These are phyloP conservation scores for Pugionium dolabratum DNA, from an alignment of 345 rosid genomes.

Conservation along the genomic window DNA sequence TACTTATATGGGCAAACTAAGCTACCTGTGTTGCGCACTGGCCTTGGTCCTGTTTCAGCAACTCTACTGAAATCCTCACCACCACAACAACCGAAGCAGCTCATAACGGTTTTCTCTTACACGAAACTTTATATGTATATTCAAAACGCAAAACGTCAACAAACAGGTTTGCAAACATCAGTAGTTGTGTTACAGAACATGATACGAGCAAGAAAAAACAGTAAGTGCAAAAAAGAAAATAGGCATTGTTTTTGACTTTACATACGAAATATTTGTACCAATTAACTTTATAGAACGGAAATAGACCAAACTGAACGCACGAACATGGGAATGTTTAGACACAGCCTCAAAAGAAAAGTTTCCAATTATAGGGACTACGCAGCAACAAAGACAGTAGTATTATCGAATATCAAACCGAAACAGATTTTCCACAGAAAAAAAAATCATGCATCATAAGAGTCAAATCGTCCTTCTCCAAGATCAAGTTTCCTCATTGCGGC, in stretches of 20 bases:
- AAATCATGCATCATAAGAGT: background rate
- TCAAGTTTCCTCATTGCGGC: background rate
- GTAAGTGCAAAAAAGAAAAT: background rate
- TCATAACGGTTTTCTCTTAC: constrained; percentile 49
- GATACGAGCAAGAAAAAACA: background rate
- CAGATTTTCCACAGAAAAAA: background rate
- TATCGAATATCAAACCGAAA: constrained; percentile 10
- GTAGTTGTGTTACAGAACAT: constrained; percentile 15
- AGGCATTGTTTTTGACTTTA: background rate
- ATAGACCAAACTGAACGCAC: background rate
- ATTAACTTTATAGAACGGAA: background rate
- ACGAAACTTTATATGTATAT: constrained; percentile 12
- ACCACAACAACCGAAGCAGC: constrained; percentile 68
- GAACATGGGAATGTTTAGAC: constrained; percentile 13
- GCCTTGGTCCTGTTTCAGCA: constrained; percentile 53
- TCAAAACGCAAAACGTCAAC: background rate
- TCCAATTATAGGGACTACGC: constrained; percentile 32
- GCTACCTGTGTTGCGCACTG: constrained; percentile 52
- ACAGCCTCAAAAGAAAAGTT: background rate
- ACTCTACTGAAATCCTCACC: constrained; percentile 57
- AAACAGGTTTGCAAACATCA: constrained; percentile 8
- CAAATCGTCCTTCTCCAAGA: constrained; percentile 1
- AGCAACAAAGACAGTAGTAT: constrained; percentile 10
- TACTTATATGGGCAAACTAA: background rate
- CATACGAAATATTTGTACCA: background rate